Evolutionary conservation across 768 basidiomycete genomes (phyloP).

Genomic region (Boletus pseudo-olivaceus): DNA sequence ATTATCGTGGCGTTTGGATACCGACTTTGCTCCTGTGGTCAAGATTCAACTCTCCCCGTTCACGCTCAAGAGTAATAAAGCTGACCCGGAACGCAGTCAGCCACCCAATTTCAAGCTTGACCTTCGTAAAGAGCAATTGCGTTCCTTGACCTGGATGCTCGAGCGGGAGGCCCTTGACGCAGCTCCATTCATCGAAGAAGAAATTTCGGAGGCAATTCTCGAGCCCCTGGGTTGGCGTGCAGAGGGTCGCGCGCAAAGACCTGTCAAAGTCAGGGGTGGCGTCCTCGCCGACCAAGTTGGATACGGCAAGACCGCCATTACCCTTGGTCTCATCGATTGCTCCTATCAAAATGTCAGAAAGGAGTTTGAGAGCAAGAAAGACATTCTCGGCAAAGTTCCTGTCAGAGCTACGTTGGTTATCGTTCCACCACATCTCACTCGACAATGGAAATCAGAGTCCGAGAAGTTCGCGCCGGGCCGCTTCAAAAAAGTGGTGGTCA

Average conservation of each 20-base stretch:
- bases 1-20: slow-evolving; percentile 79
- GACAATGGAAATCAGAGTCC: slow-evolving; percentile 88
- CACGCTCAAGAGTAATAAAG: slow-evolving; percentile 68
- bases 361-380: slow-evolving; percentile 52
- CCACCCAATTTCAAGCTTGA: slow-evolving; percentile 73
- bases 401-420: slow-evolving; percentile 78
- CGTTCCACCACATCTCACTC: slow-evolving; percentile 86
- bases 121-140: slow-evolving; percentile 81
- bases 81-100: slow-evolving; percentile 65
- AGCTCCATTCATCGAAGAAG: slow-evolving; percentile 84
- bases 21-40: slow-evolving; percentile 67
- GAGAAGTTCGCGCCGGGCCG: slow-evolving; percentile 63
- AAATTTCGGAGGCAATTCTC: slow-evolving; percentile 86
- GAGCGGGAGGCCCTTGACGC: slow-evolving; percentile 63
- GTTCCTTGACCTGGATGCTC: slow-evolving; percentile 93
- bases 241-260: slow-evolving; percentile 84
- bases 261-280: slow-evolving; percentile 75
- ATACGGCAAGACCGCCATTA: slow-evolving; percentile 96
- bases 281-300: slow-evolving; percentile 96
- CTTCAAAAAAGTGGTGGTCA: slow-evolving; percentile 51
- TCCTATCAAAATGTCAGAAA: slow-evolving; percentile 50
- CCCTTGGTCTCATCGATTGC: slow-evolving; percentile 83
- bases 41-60: slow-evolving; percentile 62
- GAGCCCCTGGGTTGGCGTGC: slow-evolving; percentile 89
- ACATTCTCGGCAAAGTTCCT: slow-evolving; percentile 59